These are phyloP conservation scores for Hyaloperonospora brassicae DNA, from an alignment of 352 stramenopile species.

Conservation along the genomic window DNA sequence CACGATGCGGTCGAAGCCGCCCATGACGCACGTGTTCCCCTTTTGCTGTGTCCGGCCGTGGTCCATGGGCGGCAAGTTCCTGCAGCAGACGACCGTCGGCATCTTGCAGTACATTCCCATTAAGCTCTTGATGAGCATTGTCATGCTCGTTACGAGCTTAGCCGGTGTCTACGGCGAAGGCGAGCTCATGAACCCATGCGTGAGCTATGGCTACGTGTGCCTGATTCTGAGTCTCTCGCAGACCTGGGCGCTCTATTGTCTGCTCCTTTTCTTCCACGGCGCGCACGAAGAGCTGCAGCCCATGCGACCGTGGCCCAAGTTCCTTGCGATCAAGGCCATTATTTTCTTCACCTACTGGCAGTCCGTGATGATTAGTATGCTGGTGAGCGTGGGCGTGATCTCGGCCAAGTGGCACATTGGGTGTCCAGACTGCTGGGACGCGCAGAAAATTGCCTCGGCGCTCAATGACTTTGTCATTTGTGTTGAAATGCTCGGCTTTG, in stretches of 20 bases:
- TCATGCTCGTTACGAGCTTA: constrained; percentile 81
- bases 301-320: constrained; percentile 89
- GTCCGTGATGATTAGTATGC: constrained; percentile 83
- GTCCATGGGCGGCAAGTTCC: constrained; percentile 90
- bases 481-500: constrained; percentile 91
- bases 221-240: constrained; percentile 87
- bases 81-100: constrained; percentile 87
- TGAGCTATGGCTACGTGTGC: constrained; percentile 84
- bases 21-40: constrained; percentile 70
- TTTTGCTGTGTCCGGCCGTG: constrained; percentile 87
- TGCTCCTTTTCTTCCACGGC: constrained; percentile 91
- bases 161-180: constrained; percentile 86
- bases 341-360: constrained; percentile 96
- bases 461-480: constrained; percentile 94
- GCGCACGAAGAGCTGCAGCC: constrained; percentile 85
- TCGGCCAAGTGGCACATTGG: constrained; percentile 78
- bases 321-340: constrained; percentile 90
- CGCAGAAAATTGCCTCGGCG: constrained; percentile 81
- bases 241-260: constrained; percentile 90
- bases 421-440: constrained; percentile 76
- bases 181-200: constrained; percentile 76
- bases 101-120: constrained; percentile 91
- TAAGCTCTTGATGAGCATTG: constrained; percentile 81
- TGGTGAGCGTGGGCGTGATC: constrained; percentile 85
- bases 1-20: constrained; percentile 79